Percentiles rank a stretch among this genome's conserved stretches.
Conservation (phyloP, 805 yeast species). For the Ogataea nonfermentans region DNA sequence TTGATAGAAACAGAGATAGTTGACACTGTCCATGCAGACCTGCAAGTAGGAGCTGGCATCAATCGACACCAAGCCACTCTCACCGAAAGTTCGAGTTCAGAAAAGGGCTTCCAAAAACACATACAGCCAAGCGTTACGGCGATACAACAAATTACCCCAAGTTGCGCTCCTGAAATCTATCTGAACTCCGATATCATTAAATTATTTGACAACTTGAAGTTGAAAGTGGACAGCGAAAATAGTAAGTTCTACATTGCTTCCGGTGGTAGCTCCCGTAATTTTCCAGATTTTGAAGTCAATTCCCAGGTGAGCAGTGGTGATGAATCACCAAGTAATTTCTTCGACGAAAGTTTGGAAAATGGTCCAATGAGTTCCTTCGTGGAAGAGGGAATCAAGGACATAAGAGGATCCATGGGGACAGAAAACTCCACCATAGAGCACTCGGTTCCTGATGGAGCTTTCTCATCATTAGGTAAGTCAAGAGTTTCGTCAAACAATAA, state of each 20-base stretch:
- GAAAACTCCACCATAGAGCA: neutral
- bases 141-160: neutral
- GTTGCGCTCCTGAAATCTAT: conserved; percentile 21
- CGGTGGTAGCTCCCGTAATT: conserved; percentile 9
- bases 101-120: too few relatives aligned
- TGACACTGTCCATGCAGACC: too few relatives aligned
- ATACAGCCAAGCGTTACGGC: neutral
- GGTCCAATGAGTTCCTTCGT: conserved; percentile 20
- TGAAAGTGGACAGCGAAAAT: conserved; percentile 12
- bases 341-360: conserved; percentile 5
- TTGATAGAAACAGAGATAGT: too few relatives aligned
- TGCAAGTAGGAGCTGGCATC: too few relatives aligned
- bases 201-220: conserved; percentile 15
- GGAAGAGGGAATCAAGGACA: conserved; percentile 14
- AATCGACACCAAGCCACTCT: too few relatives aligned
- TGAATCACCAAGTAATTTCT: neutral
- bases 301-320: conserved; percentile 13
- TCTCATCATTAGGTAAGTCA: conserved; percentile 10
- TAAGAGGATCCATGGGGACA: conserved; percentile 1
- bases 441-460: conserved; percentile 1
- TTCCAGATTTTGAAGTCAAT: conserved; percentile 19
- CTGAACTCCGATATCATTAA: conserved; percentile 20
- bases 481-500: too few relatives aligned
- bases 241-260: conserved; percentile 16
- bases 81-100: neutral